These are phyloP conservation scores for Termitomyces sp. DNA, from an alignment of 768 basidiomycete genomes.

Conservation along the genomic window DNA sequence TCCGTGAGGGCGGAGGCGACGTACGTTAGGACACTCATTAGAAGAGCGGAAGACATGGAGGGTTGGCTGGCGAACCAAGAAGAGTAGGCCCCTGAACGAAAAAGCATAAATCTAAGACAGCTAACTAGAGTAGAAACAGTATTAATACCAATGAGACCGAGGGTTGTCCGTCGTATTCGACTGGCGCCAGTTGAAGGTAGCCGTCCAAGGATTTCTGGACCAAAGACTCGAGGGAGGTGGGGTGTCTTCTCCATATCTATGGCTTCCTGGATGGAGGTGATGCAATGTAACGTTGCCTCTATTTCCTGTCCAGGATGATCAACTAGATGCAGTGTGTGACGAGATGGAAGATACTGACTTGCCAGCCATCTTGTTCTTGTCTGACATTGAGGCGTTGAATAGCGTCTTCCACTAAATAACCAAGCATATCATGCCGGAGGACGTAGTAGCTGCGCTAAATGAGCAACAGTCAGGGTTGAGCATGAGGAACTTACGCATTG, in stretches of 20 bases:
- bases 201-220: slow-evolving; percentile 64
- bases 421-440: slow-evolving; percentile 80
- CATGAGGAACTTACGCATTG: slow-evolving; percentile 64
- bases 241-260: slow-evolving; percentile 54
- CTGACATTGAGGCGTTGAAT: slow-evolving; percentile 47
- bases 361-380: slow-evolving; percentile 60
- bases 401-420: slow-evolving; percentile 64
- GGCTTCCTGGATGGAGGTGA: slow-evolving; percentile 87
- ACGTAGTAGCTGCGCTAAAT: slow-evolving; percentile 68
- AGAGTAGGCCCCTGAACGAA: slow-evolving; percentile 60
- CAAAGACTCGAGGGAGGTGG: slow-evolving; percentile 65
- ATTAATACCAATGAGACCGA: slow-evolving; percentile 69
- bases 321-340: background rate
- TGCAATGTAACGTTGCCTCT: slow-evolving; percentile 84
- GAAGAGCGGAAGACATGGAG: slow-evolving; percentile 36
- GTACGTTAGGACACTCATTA: slow-evolving; percentile 66
- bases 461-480: background rate
- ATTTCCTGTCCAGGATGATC: slow-evolving; percentile 53
- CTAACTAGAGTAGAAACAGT: background rate
- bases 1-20: slow-evolving; percentile 73
- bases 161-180: slow-evolving; percentile 69
- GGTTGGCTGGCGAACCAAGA: slow-evolving; percentile 72
- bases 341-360: slow-evolving; percentile 44
- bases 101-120: background rate
- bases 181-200: slow-evolving; percentile 64